Evolutionary conservation across 345 rosid species (phyloP).

Genomic region (Corymbia maculata): DNA sequence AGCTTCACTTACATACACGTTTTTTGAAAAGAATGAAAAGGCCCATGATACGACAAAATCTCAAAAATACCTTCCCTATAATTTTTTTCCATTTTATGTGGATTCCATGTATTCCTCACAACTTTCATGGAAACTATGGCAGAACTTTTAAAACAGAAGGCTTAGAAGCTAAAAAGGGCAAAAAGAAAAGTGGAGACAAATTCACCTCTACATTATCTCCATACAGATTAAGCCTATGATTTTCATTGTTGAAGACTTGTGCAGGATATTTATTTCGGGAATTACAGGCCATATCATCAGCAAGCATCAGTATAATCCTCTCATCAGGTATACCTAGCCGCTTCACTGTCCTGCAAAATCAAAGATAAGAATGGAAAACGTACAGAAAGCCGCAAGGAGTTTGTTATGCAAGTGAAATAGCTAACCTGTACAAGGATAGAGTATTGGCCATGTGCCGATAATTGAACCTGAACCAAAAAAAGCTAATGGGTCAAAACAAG

Average conservation of each 20-base stretch:
- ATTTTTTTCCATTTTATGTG: not conserved
- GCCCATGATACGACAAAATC: not conserved
- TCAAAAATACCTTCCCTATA: not conserved
- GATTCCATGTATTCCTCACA: not conserved
- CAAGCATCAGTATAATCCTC: conserved; percentile 90
- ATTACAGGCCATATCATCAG: conserved; percentile 99
- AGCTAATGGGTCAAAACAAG: not conserved
- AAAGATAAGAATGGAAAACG: not conserved
- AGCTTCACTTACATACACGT: not conserved
- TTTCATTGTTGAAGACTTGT: conserved; percentile 95
- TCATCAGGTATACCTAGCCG: conserved; percentile 95
- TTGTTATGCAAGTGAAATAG: not conserved
- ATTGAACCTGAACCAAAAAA: conserved; percentile 66
- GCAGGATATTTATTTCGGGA: conserved; percentile 92
- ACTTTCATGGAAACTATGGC: not conserved
- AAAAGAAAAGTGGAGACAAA: not conserved
- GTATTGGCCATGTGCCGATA: conserved; percentile 98
- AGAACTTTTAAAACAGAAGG: not conserved
- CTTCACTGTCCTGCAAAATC: conserved; percentile 77
- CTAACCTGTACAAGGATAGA: conserved; percentile 83
- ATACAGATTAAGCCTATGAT: conserved; percentile 88
- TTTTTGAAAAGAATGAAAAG: not conserved
- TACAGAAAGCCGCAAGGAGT: not conserved
- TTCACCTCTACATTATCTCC: conserved; percentile 97
- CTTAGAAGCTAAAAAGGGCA: not conserved